Conservation (phyloP, 139 green algal species). For the Ettlia oleoabundans region DNA sequence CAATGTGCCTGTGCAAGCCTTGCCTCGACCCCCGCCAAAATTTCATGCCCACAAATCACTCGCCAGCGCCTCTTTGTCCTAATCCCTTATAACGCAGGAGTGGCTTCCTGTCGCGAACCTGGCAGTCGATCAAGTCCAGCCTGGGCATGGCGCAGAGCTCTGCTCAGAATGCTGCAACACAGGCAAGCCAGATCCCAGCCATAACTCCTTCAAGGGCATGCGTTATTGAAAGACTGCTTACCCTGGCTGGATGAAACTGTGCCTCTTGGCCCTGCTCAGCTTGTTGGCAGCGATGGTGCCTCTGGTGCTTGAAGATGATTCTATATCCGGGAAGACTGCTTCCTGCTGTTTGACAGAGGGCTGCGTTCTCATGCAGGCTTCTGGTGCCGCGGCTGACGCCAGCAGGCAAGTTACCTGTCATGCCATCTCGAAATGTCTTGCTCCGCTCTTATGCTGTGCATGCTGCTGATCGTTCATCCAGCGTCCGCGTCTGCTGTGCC, state of each 20-base stretch:
- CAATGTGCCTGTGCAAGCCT: too few species aligned
- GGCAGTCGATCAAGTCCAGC: constrained; percentile 6
- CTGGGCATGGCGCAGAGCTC: not conserved
- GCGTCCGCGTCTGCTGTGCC: too few species aligned
- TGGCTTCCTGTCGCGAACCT: constrained; percentile 15
- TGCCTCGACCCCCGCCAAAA: not conserved
- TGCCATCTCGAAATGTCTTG: not conserved
- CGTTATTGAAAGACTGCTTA: too few species aligned
- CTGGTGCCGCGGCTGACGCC: not conserved
- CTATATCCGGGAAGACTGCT: not conserved
- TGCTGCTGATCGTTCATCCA: too few species aligned
- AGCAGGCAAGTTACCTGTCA: too few species aligned
- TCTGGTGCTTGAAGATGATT: not conserved
- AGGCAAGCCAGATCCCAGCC: too few species aligned
- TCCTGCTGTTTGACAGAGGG: too few species aligned
- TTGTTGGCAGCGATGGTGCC: too few species aligned
- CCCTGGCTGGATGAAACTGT: too few species aligned
- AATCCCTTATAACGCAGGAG: not conserved
- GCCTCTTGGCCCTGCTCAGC: too few species aligned
- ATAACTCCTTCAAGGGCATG: too few species aligned
- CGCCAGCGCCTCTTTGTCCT: not conserved
- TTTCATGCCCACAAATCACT: not conserved
- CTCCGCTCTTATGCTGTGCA: not conserved
- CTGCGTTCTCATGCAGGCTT: not conserved
- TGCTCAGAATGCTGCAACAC: not conserved